phyloP scores from a whole-genome alignment of 257 asterid genomes.

The Linaria vulgaris region DNA sequence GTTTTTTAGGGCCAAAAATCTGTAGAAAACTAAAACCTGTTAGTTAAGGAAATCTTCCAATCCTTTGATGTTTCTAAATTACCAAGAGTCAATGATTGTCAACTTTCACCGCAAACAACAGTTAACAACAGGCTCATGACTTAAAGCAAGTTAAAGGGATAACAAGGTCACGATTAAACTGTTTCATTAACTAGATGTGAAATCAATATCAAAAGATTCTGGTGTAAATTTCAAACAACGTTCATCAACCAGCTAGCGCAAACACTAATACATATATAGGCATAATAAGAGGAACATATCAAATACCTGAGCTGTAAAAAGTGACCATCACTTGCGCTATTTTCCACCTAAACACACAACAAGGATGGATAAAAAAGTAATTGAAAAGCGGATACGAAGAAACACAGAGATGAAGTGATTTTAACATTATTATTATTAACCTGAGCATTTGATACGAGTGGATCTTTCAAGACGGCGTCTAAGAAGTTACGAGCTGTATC shows the following conservation, averaged over 20 bases:
- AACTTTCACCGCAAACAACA: conserved; percentile 10
- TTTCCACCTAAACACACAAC: conserved; percentile 59
- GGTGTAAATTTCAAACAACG: neutral
- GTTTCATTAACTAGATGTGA: neutral
- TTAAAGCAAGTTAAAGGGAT: neutral
- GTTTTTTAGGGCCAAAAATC: conserved; percentile 91
- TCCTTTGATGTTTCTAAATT: too few species aligned
- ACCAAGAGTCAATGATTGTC: neutral
- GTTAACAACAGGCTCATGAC: neutral
- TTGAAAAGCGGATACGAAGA: conserved; percentile 15
- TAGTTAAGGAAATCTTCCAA: neutral
- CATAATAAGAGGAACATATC: too few species aligned
- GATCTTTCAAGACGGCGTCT: conserved; percentile 84
- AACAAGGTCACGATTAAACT: neutral
- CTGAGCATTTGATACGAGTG: conserved; percentile 73
- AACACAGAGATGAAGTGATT: conserved; percentile 11
- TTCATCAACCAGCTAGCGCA: neutral
- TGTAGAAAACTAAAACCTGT: conserved; percentile 41
- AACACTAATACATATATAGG: neutral
- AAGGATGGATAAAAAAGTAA: conserved; percentile 22
- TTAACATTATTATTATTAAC: too few species aligned
- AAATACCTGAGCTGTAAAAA: conserved; percentile 90
- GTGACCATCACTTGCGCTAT: conserved; percentile 74
- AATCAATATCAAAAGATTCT: neutral
- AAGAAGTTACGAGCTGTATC: conserved; percentile 78